A percentile compares a stretch with the other conserved stretches of the same genome.
phyloP scores from a whole-genome alignment of 1,139 yeast species.

The Pichia sp. region DNA sequence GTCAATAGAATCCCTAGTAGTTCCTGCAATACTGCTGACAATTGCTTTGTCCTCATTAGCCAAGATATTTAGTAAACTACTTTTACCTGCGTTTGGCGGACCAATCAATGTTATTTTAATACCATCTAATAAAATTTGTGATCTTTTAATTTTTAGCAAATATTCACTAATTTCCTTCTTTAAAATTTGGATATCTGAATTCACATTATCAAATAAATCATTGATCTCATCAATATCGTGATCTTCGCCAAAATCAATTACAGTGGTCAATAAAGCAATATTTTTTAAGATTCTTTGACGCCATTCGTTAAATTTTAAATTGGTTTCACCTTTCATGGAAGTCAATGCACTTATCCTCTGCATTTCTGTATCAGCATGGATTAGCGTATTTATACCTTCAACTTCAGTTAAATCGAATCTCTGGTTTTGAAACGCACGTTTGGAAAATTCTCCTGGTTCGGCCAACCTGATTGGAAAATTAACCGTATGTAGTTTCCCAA shows the following conservation, averaged over 20 bases:
- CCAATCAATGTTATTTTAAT: constrained; percentile 71
- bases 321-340: constrained; percentile 65
- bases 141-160: constrained; percentile 42
- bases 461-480: constrained; percentile 62
- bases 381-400: constrained; percentile 83
- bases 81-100: constrained; percentile 96
- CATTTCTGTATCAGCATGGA: constrained; percentile 90
- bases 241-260: constrained; percentile 95
- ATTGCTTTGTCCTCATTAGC: constrained; percentile 83
- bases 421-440: constrained; percentile 46
- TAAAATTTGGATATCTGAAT: constrained; percentile 32
- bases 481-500: constrained; percentile 39
- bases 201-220: constrained; percentile 43
- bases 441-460: constrained; percentile 87
- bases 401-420: constrained; percentile 64
- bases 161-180: constrained; percentile 40
- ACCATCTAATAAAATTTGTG: constrained; percentile 66
- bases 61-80: constrained; percentile 66
- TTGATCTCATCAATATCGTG: constrained; percentile 63
- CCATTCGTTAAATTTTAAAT: constrained; percentile 53
- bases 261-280: constrained; percentile 73
- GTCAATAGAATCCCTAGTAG: constrained; percentile 85
- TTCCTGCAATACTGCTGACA: constrained; percentile 88
- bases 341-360: constrained; percentile 72
- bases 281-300: constrained; percentile 53